phyloP scores from a whole-genome alignment of 2,329 filamentous ascomycete species.

The Aureobasidium subglaciale region DNA sequence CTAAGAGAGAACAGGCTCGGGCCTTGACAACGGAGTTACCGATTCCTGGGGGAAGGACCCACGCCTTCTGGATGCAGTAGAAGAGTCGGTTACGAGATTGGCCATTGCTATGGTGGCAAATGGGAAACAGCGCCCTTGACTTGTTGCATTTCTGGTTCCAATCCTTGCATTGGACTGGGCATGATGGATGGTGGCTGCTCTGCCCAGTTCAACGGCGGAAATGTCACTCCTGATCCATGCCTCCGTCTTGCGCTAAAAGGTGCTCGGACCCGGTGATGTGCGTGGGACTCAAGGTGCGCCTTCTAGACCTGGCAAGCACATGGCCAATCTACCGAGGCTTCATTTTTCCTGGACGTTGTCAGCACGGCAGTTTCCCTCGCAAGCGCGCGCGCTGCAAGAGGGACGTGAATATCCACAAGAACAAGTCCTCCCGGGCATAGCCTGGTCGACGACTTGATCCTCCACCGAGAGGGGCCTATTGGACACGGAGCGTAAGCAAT shows the following conservation, averaged over 20 bases:
- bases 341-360: neutral
- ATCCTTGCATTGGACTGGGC: slow-evolving; percentile 14
- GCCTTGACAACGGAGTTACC: slow-evolving; percentile 14
- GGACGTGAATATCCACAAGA: neutral
- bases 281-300: slow-evolving; percentile 7
- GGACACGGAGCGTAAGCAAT: neutral
- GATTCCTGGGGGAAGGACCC: slow-evolving; percentile 10
- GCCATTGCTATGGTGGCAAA: slow-evolving; percentile 11
- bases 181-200: slow-evolving; percentile 14
- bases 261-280: slow-evolving; percentile 14
- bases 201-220: slow-evolving; percentile 14
- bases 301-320: slow-evolving; percentile 12
- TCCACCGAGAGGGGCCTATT: neutral
- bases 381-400: neutral
- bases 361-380: slow-evolving; percentile 8
- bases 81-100: slow-evolving; percentile 15
- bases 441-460: neutral
- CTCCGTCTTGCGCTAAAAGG: slow-evolving; percentile 4
- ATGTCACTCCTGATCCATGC: slow-evolving; percentile 15
- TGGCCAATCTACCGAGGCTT: slow-evolving; percentile 12
- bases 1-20: slow-evolving; percentile 12
- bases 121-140: neutral
- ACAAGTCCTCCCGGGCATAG: neutral
- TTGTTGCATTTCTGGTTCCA: slow-evolving; percentile 14
- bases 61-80: slow-evolving; percentile 15